Evolutionary conservation across 495 filamentous ascomycete genomes (phyloP), one percentile per base, ranked within the genome.

Genomic region (Achaetomiella virescens): DNA sequence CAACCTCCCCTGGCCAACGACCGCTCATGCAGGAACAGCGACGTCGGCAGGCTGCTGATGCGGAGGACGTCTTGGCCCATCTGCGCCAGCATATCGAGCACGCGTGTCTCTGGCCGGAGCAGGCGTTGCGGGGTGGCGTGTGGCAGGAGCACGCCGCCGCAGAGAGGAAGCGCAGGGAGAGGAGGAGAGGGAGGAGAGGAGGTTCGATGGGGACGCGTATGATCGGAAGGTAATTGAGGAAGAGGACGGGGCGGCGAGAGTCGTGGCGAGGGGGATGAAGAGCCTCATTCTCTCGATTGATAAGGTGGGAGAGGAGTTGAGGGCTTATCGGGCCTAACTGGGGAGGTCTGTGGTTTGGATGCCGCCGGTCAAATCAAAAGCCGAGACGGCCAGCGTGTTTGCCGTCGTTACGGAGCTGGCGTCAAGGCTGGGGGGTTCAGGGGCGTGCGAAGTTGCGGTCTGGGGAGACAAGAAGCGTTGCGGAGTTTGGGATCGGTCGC

Each of bases 121-220:
- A 44, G 31, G 58, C 55, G 17, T 21, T 68, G 0, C 15, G 8
- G 6, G n/a, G 48, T 0, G 44, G 58, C 0, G 27, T 67, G 3
- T 69, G 64, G 66, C 56, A 60, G 44, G 60, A 69, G 0, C 54
- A 62, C 8, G 51, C 9, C 10, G 51, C 18, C 3, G 67, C 67
- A 0, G 61, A 64, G 48, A 2, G 22, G 0, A 27, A 43, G 12
- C 58, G 66, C 8, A 31, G 17, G 43, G 40, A 57, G 50, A 57
- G 15, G 37, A 48, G 7, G 55, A 45, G 2, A 37, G 46, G 17
- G 27, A 46, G 14, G 38, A 55, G 29, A 38, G 18, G 10, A 36
- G 40, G 47, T 56, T 66, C 5, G 55, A 60, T 12, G 52, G 50
- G 0, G 37, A 57, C 11, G 57, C 41, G 6, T 21, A 35, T 27